Conservation (phyloP, 2,329 filamentous ascomycete genomes). For the Arthroderma sp. region DNA sequence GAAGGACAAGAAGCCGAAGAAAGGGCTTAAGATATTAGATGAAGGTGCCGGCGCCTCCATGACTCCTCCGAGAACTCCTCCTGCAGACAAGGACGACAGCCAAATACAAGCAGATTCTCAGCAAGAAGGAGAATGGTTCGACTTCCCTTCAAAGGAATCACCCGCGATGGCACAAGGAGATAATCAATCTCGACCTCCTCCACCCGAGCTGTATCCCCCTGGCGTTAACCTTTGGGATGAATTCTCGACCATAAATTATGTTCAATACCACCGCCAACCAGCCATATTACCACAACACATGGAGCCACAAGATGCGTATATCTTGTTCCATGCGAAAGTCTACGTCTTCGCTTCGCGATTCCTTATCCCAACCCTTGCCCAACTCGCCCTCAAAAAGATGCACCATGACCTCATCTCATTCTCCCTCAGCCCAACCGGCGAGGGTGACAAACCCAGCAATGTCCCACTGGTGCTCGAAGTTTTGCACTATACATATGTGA, state of each 20-base stretch:
- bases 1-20: constrained; percentile 15
- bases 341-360: constrained; percentile 32
- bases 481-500: constrained; percentile 26
- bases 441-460: constrained; percentile 14
- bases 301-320: constrained; percentile 15
- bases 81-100: constrained; percentile 13
- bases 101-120: constrained; percentile 8
- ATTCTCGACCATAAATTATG: constrained; percentile 24
- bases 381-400: constrained; percentile 28
- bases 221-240: constrained; percentile 28
- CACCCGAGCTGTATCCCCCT: constrained; percentile 13
- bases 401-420: constrained; percentile 25
- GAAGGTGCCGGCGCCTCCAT: constrained; percentile 18
- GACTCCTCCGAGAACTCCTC: constrained; percentile 28
- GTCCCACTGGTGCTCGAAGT: constrained; percentile 25
- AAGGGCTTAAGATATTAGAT: constrained; percentile 11
- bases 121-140: neutral
- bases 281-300: constrained; percentile 6
- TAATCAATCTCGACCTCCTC: constrained; percentile 17
- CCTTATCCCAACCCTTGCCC: constrained; percentile 27
- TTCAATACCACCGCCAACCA: constrained; percentile 14
- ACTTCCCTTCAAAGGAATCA: constrained; percentile 1
- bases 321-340: constrained; percentile 31
- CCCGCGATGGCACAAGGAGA: constrained; percentile 9
- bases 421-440: constrained; percentile 11